phyloP scores from a whole-genome alignment of 768 basidiomycete genomes.

The Cantharellus anzutake region DNA sequence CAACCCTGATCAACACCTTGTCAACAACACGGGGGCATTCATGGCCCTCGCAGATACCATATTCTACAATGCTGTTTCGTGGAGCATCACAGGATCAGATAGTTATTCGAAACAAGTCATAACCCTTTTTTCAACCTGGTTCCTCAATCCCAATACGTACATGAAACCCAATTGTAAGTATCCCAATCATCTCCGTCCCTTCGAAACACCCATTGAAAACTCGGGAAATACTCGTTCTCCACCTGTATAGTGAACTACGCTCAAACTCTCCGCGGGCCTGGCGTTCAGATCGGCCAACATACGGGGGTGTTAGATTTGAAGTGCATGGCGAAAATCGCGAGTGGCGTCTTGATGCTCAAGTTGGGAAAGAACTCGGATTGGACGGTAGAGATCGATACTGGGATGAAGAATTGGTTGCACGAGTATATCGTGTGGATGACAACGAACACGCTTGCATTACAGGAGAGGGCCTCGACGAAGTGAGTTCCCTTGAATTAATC shows the following conservation, averaged over 20 bases:
- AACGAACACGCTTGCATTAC: conserved; percentile 5
- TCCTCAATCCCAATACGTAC: conserved; percentile 32
- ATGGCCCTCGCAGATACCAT: conserved; percentile 36
- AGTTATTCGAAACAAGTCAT: conserved; percentile 27
- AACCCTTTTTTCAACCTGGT: conserved; percentile 35
- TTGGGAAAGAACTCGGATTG: conserved; percentile 8
- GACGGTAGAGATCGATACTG: conserved; percentile 11
- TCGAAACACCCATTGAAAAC: no score
- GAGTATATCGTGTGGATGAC: conserved; percentile 13
- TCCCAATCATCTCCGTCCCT: not conserved
- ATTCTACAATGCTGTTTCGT: conserved; percentile 42
- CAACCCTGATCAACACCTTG: conserved; percentile 39
- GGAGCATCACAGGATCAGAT: conserved; percentile 25
- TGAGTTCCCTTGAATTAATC: not conserved
- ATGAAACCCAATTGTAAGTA: conserved; percentile 32
- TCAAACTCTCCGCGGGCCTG: conserved; percentile 23
- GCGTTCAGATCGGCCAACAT: conserved; percentile 10
- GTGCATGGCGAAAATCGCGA: conserved; percentile 9
- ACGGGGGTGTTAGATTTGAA: conserved; percentile 15
- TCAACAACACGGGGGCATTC: conserved; percentile 38
- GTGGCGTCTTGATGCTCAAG: conserved; percentile 11
- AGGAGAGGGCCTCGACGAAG: conserved; percentile 7
- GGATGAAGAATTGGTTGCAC: conserved; percentile 11
- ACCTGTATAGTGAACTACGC: conserved; percentile 31
- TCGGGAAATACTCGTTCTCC: not conserved